Evolutionary conservation across 2,329 filamentous ascomycete species (phyloP), one percentile per base, ranked within the genome.

Genomic region (Aspergillus fijiensis): DNA sequence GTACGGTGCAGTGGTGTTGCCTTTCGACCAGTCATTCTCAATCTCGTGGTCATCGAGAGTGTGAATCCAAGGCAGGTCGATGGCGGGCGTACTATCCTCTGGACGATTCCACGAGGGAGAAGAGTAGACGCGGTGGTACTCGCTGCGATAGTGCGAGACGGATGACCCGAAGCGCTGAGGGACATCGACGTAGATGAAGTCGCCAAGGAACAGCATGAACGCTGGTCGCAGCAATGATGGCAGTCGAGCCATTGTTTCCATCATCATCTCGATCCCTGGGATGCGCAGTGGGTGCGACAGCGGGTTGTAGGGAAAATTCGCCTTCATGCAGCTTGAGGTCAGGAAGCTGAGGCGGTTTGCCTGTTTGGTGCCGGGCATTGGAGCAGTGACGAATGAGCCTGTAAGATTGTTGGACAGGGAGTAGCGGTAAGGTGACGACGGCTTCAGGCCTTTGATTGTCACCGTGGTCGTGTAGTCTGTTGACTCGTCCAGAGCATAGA

Each of bases 1-100:
- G 72, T 94, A 97, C 0, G 96, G 85, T 5, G 91, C 90, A 0
- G 91, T 92, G 14, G 85, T 89, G 72, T 94, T 95, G 19, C 84
- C 82, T 61, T 89, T 87, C 31, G 76, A 75, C 92, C 93, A 98
- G 77, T 98, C 95, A 68, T 99, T 98, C 5, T 85, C 85, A 63
- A 99, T 97, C 73, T 99, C 95, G 70, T 99, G 95, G 73, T 99
- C 95, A 71, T 99, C 95, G 6, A 97, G 85, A 2, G 96, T 93
- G 71, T 99, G 95, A 49, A 98, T 91, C 95, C 95, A 99, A 68
- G 93, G 96, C n/a, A 98, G 80, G 53, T 75, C 68, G 25, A 76
- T 72, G 25, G 74, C 70, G 58, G 92, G 88, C 66, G 89, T 83
- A 0, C 27, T 87, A 87, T 11, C 90, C 87, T 0, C 86, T 80